Evolutionary conservation across 192 early-diverging fungal species (phyloP).

Genomic region (Chytriomyces hyalinus): DNA sequence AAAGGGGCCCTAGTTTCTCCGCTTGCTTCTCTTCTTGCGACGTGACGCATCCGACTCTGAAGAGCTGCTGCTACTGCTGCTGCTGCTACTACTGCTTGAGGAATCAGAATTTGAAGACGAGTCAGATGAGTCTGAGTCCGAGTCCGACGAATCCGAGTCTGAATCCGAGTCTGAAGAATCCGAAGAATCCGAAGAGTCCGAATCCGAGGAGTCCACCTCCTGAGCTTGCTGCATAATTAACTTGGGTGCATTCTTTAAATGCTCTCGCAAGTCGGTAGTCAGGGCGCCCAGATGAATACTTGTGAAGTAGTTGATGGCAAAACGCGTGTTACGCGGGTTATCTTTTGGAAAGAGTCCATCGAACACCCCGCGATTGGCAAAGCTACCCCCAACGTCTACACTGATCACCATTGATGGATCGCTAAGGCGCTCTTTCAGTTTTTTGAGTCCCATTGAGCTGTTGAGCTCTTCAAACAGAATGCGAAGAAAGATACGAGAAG

Average conservation of each 20-base stretch:
- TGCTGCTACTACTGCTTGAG: neutral
- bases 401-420: slow-evolving; percentile 67
- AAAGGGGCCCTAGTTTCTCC: neutral
- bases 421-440: slow-evolving; percentile 70
- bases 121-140: neutral
- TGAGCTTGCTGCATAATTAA: slow-evolving; percentile 69
- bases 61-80: neutral
- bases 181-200: slow-evolving; percentile 28
- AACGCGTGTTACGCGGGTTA: slow-evolving; percentile 84
- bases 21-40: neutral
- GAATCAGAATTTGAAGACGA: neutral
- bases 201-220: slow-evolving; percentile 50
- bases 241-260: slow-evolving; percentile 75
- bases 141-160: slow-evolving; percentile 28
- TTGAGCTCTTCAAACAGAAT: slow-evolving; percentile 90
- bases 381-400: slow-evolving; percentile 48
- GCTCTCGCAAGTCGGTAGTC: slow-evolving; percentile 91
- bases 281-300: slow-evolving; percentile 90
- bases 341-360: slow-evolving; percentile 90
- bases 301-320: slow-evolving; percentile 98
- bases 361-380: slow-evolving; percentile 67
- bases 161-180: slow-evolving; percentile 14
- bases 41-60: neutral
- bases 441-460: slow-evolving; percentile 81
- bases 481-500: slow-evolving; percentile 96